These are phyloP conservation scores for Agastache rugosa DNA, from an alignment of 257 asterid genomes.

Conservation along the genomic window DNA sequence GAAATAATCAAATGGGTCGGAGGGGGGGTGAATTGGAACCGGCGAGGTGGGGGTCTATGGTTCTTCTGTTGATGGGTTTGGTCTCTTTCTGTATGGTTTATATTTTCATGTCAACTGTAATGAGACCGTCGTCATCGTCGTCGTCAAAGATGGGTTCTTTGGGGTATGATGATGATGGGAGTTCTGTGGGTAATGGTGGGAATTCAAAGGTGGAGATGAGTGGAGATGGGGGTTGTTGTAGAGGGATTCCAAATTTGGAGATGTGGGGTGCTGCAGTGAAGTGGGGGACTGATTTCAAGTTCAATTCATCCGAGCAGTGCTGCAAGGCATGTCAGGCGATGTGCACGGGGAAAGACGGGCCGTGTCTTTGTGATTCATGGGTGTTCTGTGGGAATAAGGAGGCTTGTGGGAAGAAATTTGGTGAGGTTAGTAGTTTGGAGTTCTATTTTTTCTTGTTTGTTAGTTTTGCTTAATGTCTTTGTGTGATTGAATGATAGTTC, in stretches of 20 bases:
- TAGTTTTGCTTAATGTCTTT: not conserved
- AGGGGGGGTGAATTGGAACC: slow-evolving; percentile 70
- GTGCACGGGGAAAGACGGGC: slow-evolving; percentile 84
- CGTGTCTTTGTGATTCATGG: slow-evolving; percentile 96
- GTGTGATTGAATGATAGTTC: slow-evolving; percentile 31
- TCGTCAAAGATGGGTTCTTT: slow-evolving; percentile 36
- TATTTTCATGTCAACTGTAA: slow-evolving; percentile 64
- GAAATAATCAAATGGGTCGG: slow-evolving; percentile 69
- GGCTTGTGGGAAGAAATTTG: slow-evolving; percentile 80
- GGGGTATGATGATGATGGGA: slow-evolving; percentile 29
- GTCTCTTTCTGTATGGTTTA: slow-evolving; percentile 68
- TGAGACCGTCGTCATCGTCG: slow-evolving; percentile 44
- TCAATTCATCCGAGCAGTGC: slow-evolving; percentile 73
- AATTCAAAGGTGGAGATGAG: slow-evolving; percentile 32
- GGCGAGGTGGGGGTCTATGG: slow-evolving; percentile 58
- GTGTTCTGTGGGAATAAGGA: slow-evolving; percentile 84
- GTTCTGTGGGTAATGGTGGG: slow-evolving; percentile 28
- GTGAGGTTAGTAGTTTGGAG: slow-evolving; percentile 64
- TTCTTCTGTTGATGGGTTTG: slow-evolving; percentile 75
- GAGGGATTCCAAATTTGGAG: slow-evolving; percentile 76
- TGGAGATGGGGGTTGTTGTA: slow-evolving; percentile 64
- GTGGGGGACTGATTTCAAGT: slow-evolving; percentile 93
- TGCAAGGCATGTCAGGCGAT: slow-evolving; percentile 78
- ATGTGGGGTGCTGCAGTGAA: slow-evolving; percentile 94
- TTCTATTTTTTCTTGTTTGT: slow-evolving; percentile 11